Evolutionary conservation across 345 rosid species (phyloP), one percentile per base, ranked within the genome.

Genomic region (Gossypium sturtianum): DNA sequence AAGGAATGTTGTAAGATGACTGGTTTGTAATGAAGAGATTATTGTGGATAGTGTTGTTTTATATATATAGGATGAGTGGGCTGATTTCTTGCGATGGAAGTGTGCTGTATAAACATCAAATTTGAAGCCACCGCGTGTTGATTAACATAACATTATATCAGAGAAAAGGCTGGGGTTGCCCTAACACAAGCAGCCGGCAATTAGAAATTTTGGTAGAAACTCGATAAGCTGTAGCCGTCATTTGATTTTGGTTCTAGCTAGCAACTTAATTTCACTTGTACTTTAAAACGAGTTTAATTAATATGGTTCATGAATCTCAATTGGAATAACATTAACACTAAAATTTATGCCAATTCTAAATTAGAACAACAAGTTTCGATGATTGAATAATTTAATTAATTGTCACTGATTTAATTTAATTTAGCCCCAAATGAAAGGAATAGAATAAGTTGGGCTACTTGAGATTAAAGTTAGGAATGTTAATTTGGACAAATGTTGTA

Each of bases 131-230:
- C 1, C 74, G 63, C 38, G 74, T 41, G 8, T 53, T 7, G 23
- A 6, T 53, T 19, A 58, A 58, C 62, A 22, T 59, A 22, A 11
- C 62, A 58, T 59, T 59, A 71, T 38, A 71, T 71, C 66, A 77
- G 65, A 73, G 22, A 2, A 58, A 80, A 76, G 11, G 84, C 60
- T 70, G 45, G 16, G 59, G 59, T 70, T 4, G 59, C 73, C 60
- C 73, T 9, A 70, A 70, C 44, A 38, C 59, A 47, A 47, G 67
- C 52, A 48, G 48, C 13, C 76, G 66, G 44, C 25, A 23, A 45
- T 12, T 25, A 16, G 58, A 73, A 68, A 49, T 23, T 25, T 60
- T 9, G 67, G 67, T 12, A 63, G 20, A 61, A 61, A 62, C 12
- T 62, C 45, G 45, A 15, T 34, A 34, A 34, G 38, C 38, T 34